These are phyloP conservation scores for Anthostomella pinea DNA, from an alignment of 2,329 filamentous ascomycete species.

Conservation along the genomic window DNA sequence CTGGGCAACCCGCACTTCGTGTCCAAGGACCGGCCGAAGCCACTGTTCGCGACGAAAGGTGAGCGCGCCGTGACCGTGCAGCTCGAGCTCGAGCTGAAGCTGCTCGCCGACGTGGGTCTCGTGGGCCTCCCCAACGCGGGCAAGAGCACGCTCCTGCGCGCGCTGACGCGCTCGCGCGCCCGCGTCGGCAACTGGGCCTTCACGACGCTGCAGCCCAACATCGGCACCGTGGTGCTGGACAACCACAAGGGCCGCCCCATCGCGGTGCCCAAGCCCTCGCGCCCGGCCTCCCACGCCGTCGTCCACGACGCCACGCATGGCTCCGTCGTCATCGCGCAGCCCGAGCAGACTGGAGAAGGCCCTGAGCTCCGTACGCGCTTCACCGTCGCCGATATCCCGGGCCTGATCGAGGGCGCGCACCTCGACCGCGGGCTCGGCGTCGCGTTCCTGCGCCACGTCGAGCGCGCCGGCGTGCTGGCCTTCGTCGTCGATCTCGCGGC, in stretches of 20 bases:
- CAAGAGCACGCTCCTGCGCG: slow-evolving; percentile 87
- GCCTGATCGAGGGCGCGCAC: slow-evolving; percentile 88
- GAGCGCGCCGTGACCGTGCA: slow-evolving; percentile 75
- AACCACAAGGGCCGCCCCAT: slow-evolving; percentile 74
- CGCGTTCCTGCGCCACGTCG: slow-evolving; percentile 89
- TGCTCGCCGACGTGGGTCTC: slow-evolving; percentile 90
- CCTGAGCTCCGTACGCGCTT: slow-evolving; percentile 69
- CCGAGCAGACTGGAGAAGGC: slow-evolving; percentile 21
- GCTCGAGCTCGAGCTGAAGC: slow-evolving; percentile 86
- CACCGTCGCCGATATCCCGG: slow-evolving; percentile 93
- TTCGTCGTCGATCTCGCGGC: slow-evolving; percentile 87
- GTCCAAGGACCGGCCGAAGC: slow-evolving; percentile 68
- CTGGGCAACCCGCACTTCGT: slow-evolving; percentile 93
- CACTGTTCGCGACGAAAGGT: slow-evolving; percentile 85
- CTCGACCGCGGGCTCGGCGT: slow-evolving; percentile 88
- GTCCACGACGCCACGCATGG: slow-evolving; percentile 28
- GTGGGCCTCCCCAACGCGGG: slow-evolving; percentile 95
- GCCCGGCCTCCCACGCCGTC: slow-evolving; percentile 39
- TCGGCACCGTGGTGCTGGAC: slow-evolving; percentile 92
- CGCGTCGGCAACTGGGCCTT: slow-evolving; percentile 95
- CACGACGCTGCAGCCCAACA: slow-evolving; percentile 91
- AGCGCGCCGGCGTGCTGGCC: slow-evolving; percentile 86
- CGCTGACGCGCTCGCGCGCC: slow-evolving; percentile 83
- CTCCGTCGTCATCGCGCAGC: slow-evolving; percentile 27
- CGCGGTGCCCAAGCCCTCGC: slow-evolving; percentile 28